Base-by-base conservation (phyloP, 805 yeast species). In the Lipomyces orientalis region DNA sequence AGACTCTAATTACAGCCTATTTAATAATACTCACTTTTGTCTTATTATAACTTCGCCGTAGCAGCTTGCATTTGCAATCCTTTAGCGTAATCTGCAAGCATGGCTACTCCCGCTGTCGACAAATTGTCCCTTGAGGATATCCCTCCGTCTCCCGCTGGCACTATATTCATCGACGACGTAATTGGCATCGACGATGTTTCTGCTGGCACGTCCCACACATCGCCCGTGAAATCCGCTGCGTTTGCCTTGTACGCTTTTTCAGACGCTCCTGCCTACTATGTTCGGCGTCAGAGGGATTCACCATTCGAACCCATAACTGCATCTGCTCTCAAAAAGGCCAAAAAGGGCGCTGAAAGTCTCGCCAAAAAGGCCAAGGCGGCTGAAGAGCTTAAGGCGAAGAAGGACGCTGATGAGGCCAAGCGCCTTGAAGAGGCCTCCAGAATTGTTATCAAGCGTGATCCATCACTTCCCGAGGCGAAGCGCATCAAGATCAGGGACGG, bases 281-380 rank as follows among this genome's bases (percentile, higher is more conserved):
- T 89, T 52, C 87, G 83, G 80, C 89, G 88, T 73, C 81, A 81
- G 52, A 91, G 86, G 69, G 90, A 85, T 60, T 86, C 84, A 54
- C 87, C 80, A 37, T 94, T 85, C 77, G 85, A 82, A 73, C 94
- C 90, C 75, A 93, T 96, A 76, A 83, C 93, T 19, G 92, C 97
- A 4, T 88, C 96, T 62, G 98, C 97, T 6, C 81, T 94, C 77
- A 95, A 95, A 82, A 95, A 94, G 81, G 98, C 98, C 74, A 91
- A 91, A 80, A 95, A 95, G 79, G 98, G 97, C 68, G 95, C 90
- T 65, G 98, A 93, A 43, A 94, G 97, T 4, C 82, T 95, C 71
- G 91, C 87, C 81, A 94, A 93, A 82, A 90, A 88, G 79, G 85
- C 83, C 62, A 90, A 89, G 81, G 86, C 86, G 58, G 86, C 86